Conservation (phyloP, 2,329 filamentous ascomycete species). For the Fusarium acutatum region DNA sequence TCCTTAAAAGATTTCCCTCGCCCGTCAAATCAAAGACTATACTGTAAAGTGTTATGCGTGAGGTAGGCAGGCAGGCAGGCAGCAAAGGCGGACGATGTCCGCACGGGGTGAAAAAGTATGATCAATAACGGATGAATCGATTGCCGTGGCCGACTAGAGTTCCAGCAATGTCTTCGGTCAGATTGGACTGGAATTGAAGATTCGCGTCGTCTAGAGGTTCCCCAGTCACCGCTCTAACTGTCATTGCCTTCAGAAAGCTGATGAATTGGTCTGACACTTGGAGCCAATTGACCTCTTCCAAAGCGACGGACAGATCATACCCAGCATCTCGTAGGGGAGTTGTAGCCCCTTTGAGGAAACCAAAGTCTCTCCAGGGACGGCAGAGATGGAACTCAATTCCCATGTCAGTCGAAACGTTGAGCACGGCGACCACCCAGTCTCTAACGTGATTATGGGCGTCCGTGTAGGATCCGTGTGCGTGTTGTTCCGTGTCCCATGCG, state of each 20-base stretch:
- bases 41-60: background rate
- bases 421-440: background rate
- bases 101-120: rapidly evolving
- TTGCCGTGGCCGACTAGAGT: background rate
- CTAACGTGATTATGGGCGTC: background rate
- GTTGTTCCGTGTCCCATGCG: rapidly evolving
- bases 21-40: background rate
- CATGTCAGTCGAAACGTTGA: background rate
- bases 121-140: background rate
- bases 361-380: background rate
- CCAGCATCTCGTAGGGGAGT: background rate
- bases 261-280: background rate
- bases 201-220: background rate
- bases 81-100: background rate
- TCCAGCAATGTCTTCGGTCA: background rate
- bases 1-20: background rate
- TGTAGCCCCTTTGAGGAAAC: background rate
- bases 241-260: background rate
- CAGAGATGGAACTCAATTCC: background rate
- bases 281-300: background rate
- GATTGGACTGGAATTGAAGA: background rate
- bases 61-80: background rate
- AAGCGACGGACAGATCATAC: background rate
- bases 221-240: background rate
- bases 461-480: background rate